phyloP scores from a whole-genome alignment of 2,329 filamentous ascomycete genomes.

The Fusarium sp. region DNA sequence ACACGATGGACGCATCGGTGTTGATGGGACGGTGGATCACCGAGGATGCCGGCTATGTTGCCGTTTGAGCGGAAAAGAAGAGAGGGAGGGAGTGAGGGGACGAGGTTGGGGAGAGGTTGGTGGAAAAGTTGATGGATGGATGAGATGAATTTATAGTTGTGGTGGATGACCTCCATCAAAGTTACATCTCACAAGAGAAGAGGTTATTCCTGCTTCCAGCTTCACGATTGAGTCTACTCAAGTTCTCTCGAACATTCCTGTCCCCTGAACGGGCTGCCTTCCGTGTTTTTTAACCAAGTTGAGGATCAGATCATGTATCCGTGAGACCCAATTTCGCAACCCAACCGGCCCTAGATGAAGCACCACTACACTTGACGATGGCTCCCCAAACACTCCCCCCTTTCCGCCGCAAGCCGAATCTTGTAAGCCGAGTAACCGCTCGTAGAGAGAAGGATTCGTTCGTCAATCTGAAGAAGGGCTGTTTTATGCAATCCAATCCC shows the following conservation, averaged over 20 bases:
- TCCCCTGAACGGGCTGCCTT: not conserved
- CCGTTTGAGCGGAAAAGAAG: not conserved
- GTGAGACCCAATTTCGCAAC: not conserved
- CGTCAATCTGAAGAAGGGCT: not conserved
- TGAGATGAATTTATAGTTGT: conserved; percentile 26
- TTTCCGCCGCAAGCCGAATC: not conserved
- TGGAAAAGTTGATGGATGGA: not conserved
- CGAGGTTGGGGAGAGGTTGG: not conserved
- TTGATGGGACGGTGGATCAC: conserved; percentile 24
- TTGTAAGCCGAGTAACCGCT: conserved; percentile 2
- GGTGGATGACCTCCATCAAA: conserved; percentile 6
- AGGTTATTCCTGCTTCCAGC: not conserved
- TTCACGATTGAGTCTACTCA: not conserved
- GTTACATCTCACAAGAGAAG: conserved; percentile 2
- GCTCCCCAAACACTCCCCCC: conserved; percentile 3
- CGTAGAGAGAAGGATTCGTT: not conserved
- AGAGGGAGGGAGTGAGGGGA: not conserved
- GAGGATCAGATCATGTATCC: conserved; percentile 3
- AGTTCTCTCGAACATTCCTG: not conserved
- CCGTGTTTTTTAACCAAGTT: not conserved
- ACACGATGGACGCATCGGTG: conserved; percentile 18
- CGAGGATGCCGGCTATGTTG: not conserved
- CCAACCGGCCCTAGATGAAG: not conserved
- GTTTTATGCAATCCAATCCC: not conserved
- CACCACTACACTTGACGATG: not conserved